Evolutionary conservation across 2,329 filamentous ascomycete species (phyloP).

Genomic region (Ramularia endophylla): DNA sequence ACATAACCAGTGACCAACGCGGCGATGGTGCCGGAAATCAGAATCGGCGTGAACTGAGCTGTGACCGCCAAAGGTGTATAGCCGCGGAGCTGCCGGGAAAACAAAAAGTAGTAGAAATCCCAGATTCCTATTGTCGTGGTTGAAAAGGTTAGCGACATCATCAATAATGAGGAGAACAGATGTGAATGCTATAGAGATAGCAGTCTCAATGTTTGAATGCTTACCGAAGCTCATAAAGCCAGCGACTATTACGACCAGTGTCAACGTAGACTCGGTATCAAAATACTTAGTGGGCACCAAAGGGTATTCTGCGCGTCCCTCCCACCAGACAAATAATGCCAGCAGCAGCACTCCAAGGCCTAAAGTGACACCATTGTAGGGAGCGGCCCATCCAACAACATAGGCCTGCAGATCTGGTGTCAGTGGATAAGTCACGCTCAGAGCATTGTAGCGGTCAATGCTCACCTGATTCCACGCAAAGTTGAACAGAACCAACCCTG

Average conservation of each 20-base stretch:
- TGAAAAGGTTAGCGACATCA: too few species aligned
- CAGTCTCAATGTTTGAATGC: too few species aligned
- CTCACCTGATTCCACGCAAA: constrained; percentile 12
- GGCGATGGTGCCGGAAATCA: background rate
- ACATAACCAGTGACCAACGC: background rate
- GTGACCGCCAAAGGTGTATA: background rate
- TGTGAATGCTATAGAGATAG: too few species aligned
- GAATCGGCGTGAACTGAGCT: background rate
- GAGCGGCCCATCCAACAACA: constrained; percentile 7
- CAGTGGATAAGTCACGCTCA: too few species aligned
- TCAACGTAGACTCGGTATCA: background rate
- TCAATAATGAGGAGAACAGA: too few species aligned
- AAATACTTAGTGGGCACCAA: background rate
- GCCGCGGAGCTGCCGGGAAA: background rate
- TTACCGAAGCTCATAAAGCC: background rate
- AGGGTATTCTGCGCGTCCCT: constrained; percentile 2
- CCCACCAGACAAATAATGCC: constrained; percentile 9
- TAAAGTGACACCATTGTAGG: constrained; percentile 8
- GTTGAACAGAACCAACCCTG: constrained; percentile 7
- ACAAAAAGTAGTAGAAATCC: background rate
- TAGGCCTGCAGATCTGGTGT: too few species aligned
- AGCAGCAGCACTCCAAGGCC: constrained; percentile 3
- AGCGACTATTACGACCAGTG: background rate
- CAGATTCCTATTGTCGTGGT: too few species aligned
- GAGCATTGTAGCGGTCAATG: too few species aligned